These are phyloP conservation scores for Suhomyces sp. DNA, from an alignment of 805 yeast genomes.

Conservation along the genomic window DNA sequence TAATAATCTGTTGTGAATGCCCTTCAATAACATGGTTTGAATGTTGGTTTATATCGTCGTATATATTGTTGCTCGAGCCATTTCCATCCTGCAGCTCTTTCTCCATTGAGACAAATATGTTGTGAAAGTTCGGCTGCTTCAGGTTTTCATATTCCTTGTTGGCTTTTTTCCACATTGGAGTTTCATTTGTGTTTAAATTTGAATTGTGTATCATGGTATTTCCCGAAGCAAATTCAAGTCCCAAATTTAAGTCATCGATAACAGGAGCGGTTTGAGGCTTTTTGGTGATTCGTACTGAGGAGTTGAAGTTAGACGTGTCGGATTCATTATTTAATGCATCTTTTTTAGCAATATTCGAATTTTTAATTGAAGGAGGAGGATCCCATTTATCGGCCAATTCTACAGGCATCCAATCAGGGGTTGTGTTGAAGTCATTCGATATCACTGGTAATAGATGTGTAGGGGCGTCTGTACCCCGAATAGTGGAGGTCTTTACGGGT, in stretches of 20 bases:
- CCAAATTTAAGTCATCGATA: constrained; percentile 12
- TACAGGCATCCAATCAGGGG: constrained; percentile 45
- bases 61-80: background rate
- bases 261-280: constrained; percentile 2
- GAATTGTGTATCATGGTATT: constrained; percentile 36
- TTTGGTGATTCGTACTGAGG: constrained; percentile 24
- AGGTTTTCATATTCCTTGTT: constrained; percentile 26
- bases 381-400: constrained; percentile 37
- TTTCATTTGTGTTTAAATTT: constrained; percentile 13
- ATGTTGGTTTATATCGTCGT: constrained; percentile 1
- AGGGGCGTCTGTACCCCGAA: constrained; percentile 6
- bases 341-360: background rate
- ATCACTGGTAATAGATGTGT: background rate
- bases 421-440: constrained; percentile 12
- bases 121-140: constrained; percentile 27
- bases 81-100: constrained; percentile 6
- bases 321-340: background rate
- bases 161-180: constrained; percentile 38
- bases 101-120: constrained; percentile 29
- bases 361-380: constrained; percentile 3
- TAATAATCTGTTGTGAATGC: background rate
- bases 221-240: constrained; percentile 20
- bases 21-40: background rate
- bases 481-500: constrained; percentile 26
- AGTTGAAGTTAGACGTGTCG: constrained; percentile 15